Conservation (phyloP, 2,329 filamentous ascomycete genomes). For the Penicillium sp. region DNA sequence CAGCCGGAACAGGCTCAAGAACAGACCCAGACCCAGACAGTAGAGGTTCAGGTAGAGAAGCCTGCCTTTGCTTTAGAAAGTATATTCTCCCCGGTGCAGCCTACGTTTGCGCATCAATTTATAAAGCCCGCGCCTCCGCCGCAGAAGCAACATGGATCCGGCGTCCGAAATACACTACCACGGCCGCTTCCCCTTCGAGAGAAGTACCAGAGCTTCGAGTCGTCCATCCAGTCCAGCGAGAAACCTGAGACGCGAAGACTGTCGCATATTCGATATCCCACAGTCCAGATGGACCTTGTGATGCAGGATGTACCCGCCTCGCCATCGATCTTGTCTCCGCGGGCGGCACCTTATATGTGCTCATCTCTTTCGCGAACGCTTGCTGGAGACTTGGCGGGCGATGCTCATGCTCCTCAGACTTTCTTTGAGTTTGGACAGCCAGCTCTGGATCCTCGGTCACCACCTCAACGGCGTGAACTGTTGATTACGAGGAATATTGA, state of each 20-base stretch:
- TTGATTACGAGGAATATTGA: constrained; percentile 45
- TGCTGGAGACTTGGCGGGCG: constrained; percentile 30
- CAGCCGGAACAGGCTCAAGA: background rate
- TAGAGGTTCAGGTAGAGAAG: background rate
- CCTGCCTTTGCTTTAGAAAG: background rate
- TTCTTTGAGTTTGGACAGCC: constrained; percentile 20
- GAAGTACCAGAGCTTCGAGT: constrained; percentile 25
- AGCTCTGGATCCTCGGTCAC: constrained; percentile 37
- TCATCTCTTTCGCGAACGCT: constrained; percentile 33
- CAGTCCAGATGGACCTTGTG: constrained; percentile 34
- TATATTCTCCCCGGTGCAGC: constrained; percentile 7
- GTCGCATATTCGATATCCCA: constrained; percentile 15
- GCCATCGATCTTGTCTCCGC: constrained; percentile 42
- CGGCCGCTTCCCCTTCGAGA: constrained; percentile 38
- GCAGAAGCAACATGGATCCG: constrained; percentile 10
- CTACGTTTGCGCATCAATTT: constrained; percentile 13
- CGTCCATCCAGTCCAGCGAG: constrained; percentile 6
- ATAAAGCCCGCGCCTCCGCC: constrained; percentile 21
- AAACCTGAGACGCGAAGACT: constrained; percentile 6
- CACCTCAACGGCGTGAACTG: constrained; percentile 34
- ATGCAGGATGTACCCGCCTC: constrained; percentile 35
- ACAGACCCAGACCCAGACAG: background rate
- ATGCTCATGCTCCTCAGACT: constrained; percentile 13
- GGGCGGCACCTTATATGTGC: constrained; percentile 41
- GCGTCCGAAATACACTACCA: constrained; percentile 31